Conservation (phyloP, 768 basidiomycete species). For the Pseudohyphozyma bogoriensis region DNA sequence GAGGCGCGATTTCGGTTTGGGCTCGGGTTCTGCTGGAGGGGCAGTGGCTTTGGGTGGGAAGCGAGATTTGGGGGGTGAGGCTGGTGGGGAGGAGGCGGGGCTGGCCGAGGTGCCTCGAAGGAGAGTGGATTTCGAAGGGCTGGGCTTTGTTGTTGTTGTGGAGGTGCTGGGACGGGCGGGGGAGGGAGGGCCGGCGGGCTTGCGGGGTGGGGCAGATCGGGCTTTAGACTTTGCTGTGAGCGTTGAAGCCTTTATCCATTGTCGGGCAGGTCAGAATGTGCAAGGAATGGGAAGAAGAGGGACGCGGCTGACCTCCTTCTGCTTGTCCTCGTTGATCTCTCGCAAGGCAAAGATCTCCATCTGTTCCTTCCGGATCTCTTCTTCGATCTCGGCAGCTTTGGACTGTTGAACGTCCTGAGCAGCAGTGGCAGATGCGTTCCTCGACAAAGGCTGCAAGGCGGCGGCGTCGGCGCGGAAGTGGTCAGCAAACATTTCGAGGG, state of each 20-base stretch:
- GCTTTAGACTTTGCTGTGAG: background rate
- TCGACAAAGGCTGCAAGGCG: background rate
- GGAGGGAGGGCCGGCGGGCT: background rate
- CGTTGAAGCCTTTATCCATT: background rate
- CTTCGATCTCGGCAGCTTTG: conserved; percentile 24
- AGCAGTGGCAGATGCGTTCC: no score
- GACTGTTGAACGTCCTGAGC: conserved; percentile 8
- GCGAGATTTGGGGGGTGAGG: background rate
- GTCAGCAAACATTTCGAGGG: background rate
- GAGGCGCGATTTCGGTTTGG: background rate
- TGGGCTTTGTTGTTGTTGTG: background rate
- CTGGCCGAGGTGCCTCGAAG: background rate
- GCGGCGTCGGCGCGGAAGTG: background rate
- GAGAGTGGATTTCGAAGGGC: background rate
- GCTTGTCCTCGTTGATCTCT: conserved; percentile 21
- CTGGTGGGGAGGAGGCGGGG: background rate
- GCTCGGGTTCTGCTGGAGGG: background rate
- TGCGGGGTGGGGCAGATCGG: background rate
- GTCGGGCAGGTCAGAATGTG: background rate
- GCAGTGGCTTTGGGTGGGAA: background rate
- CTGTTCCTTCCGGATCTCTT: conserved; percentile 27
- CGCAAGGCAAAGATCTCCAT: conserved; percentile 28
- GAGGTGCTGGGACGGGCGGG: background rate
- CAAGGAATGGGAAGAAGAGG: background rate
- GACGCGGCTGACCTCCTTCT: conserved; percentile 14